Conservation (phyloP, 805 yeast species). For the Wickerhamomyces canadensis region DNA sequence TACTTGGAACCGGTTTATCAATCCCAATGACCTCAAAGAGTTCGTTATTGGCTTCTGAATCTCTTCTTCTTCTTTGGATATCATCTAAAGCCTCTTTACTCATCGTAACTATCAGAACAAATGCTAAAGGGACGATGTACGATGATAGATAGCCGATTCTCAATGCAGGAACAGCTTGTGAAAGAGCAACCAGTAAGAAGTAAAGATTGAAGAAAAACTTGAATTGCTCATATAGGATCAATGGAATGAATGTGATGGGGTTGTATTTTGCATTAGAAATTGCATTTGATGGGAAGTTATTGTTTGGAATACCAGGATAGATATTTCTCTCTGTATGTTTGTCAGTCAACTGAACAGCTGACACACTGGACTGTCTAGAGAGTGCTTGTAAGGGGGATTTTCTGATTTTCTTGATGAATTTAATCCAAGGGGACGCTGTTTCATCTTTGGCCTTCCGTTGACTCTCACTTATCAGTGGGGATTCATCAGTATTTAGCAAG, state of each 20-base stretch:
- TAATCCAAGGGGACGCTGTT: conserved; percentile 13
- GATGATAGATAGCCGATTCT: conserved; percentile 92
- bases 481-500: conserved; percentile 14
- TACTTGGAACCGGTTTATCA: conserved; percentile 41
- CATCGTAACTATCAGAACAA: conserved; percentile 91
- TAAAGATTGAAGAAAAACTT: conserved; percentile 93
- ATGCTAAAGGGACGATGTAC: conserved; percentile 89
- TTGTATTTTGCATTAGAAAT: conserved; percentile 93
- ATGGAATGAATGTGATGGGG: conserved; percentile 81
- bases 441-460: not conserved
- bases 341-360: conserved; percentile 23
- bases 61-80: conserved; percentile 83
- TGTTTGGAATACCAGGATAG: conserved; percentile 36
- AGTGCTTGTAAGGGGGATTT: conserved; percentile 2
- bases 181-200: conserved; percentile 86
- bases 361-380: conserved; percentile 7
- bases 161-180: conserved; percentile 84
- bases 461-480: conserved; percentile 9
- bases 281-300: conserved; percentile 59
- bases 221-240: conserved; percentile 90
- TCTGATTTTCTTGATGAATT: conserved; percentile 6
- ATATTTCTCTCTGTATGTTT: conserved; percentile 34
- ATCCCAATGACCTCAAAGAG: conserved; percentile 62
- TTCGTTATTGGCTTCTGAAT: conserved; percentile 83
- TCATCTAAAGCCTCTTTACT: conserved; percentile 94